Percentiles rank a stretch among this genome's conserved stretches.
These are phyloP conservation scores for Aspergillus amoenus DNA, from an alignment of 2,329 filamentous ascomycete species.

Conservation along the genomic window DNA sequence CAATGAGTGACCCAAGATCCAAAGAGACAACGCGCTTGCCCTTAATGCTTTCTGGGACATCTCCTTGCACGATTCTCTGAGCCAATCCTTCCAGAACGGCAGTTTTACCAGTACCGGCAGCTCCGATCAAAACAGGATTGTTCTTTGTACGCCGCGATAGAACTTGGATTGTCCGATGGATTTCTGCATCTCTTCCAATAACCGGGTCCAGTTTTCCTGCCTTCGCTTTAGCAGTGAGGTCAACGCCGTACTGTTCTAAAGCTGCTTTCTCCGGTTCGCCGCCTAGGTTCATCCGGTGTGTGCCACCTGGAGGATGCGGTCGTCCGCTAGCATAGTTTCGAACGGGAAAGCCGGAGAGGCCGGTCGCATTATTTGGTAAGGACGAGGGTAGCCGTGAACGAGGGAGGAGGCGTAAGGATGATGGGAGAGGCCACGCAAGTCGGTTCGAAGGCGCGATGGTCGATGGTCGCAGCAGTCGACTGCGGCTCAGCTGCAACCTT, in stretches of 20 bases:
- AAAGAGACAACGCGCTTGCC: constrained; percentile 86
- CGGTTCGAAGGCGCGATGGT: constrained; percentile 21
- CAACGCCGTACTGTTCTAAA: constrained; percentile 85
- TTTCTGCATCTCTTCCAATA: constrained; percentile 87
- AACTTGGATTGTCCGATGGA: constrained; percentile 91
- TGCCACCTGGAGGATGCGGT: constrained; percentile 86
- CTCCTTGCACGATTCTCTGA: constrained; percentile 83
- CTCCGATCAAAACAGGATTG: constrained; percentile 90
- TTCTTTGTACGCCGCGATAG: constrained; percentile 92
- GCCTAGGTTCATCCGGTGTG: constrained; percentile 88
- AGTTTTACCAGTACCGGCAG: constrained; percentile 89
- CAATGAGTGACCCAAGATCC: constrained; percentile 89
- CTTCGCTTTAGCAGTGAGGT: constrained; percentile 80
- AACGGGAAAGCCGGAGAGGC: constrained; percentile 18
- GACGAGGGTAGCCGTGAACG: constrained; percentile 19
- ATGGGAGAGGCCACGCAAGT: constrained; percentile 19
- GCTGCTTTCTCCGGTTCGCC: constrained; percentile 77
- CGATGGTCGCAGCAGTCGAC: constrained; percentile 29
- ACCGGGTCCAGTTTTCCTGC: constrained; percentile 93
- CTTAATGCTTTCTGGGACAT: constrained; percentile 94
- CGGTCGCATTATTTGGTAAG: constrained; percentile 5
- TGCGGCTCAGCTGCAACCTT: constrained; percentile 32
- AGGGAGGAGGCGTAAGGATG: constrained; percentile 18
- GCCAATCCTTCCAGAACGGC: constrained; percentile 89
- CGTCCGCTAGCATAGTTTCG: constrained; percentile 58